These are phyloP conservation scores for Colletotrichum sp. DNA, from an alignment of 2,329 filamentous ascomycete genomes.

Conservation along the genomic window DNA sequence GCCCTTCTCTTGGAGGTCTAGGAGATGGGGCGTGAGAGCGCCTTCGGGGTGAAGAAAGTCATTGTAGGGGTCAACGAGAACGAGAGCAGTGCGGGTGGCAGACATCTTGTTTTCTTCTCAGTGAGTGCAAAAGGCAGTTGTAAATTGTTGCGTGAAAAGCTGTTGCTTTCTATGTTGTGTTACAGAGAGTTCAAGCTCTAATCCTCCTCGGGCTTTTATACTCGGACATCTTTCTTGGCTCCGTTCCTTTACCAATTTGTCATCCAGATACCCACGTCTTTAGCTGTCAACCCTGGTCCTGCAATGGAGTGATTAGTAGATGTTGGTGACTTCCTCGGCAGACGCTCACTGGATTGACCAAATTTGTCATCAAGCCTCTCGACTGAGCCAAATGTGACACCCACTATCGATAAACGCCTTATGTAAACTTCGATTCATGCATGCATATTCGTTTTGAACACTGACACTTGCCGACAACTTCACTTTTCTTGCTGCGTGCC, in stretches of 20 bases:
- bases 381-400: not conserved
- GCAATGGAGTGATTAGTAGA: not conserved
- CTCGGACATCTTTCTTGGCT: not conserved
- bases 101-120: not conserved
- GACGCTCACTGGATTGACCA: not conserved
- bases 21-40: not conserved
- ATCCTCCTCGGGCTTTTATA: not conserved
- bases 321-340: not conserved
- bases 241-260: not conserved
- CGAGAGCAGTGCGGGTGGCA: not conserved
- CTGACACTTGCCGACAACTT: fast-evolving
- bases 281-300: fast-evolving
- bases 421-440: not conserved
- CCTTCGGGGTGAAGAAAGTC: not conserved
- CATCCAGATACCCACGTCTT: not conserved
- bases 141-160: too few species aligned
- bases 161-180: not conserved
- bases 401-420: not conserved
- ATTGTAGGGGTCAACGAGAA: not conserved
- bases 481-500: too few species aligned
- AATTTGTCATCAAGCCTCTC: not conserved
- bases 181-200: not conserved
- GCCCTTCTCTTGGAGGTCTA: not conserved
- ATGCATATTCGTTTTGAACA: too few species aligned
- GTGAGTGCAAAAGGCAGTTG: too few species aligned